Conservation (phyloP, 2,329 filamentous ascomycete species). For the Ophiostoma perfectum region DNA sequence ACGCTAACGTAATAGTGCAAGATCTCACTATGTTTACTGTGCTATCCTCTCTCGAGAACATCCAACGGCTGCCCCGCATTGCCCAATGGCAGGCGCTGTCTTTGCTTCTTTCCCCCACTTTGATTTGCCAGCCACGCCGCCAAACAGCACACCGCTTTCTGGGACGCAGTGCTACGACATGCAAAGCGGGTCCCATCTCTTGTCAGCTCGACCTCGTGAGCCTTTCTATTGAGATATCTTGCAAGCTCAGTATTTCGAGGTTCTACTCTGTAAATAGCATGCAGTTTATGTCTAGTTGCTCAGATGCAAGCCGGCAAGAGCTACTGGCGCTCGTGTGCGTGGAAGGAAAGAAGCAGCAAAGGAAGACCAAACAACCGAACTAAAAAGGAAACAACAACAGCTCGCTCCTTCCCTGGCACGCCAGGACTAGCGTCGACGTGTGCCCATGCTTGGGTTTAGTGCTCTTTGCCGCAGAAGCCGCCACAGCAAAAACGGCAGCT, state of each 20-base stretch:
- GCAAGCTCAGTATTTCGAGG: too few relatives aligned
- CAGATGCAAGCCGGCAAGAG: too few relatives aligned
- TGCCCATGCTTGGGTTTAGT: background rate
- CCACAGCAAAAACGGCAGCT: background rate
- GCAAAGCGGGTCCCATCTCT: too few relatives aligned
- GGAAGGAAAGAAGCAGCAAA: too few relatives aligned
- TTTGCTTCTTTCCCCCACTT: background rate
- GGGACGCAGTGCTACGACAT: background rate
- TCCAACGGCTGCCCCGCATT: slow-evolving; percentile 19
- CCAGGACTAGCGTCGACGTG: too few relatives aligned
- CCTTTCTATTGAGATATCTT: too few relatives aligned
- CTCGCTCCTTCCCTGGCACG: too few relatives aligned
- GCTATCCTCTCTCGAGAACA: background rate
- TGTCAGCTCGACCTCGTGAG: too few relatives aligned
- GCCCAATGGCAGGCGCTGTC: slow-evolving; percentile 12
- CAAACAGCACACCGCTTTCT: slow-evolving; percentile 15
- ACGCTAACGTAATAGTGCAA: background rate
- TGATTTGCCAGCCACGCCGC: slow-evolving; percentile 4
- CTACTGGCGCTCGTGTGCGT: too few relatives aligned
- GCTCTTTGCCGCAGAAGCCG: slow-evolving; percentile 1
- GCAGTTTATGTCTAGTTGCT: too few relatives aligned
- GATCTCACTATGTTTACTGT: background rate
- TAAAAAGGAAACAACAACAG: background rate
- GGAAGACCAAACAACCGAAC: background rate
- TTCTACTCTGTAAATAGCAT: too few relatives aligned